Evolutionary conservation across 306 rosid species (phyloP).

Genomic region (Rosa lucieae): DNA sequence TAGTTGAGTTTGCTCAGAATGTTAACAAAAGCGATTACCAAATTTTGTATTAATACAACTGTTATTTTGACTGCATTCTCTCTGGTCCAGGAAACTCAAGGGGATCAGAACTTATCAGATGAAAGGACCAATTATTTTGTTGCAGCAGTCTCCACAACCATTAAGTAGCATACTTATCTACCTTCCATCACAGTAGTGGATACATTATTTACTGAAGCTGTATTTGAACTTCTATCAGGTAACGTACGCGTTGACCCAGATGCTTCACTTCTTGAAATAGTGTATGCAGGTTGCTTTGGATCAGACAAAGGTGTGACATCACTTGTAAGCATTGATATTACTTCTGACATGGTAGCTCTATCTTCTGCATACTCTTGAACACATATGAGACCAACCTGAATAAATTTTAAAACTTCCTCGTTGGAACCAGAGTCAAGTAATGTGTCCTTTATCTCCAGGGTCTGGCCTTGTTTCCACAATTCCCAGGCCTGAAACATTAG

Average conservation of each 20-base stretch:
- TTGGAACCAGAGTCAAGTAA: conserved; percentile 13
- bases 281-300: conserved; percentile 23
- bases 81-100: not conserved
- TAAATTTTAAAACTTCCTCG: conserved; percentile 13
- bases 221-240: not conserved
- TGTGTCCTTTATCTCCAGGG: not conserved
- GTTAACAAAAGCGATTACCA: not conserved
- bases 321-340: conserved; percentile 16
- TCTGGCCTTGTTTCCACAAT: conserved; percentile 13
- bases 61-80: not conserved
- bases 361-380: conserved; percentile 24
- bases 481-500: conserved; percentile 24
- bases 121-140: not conserved
- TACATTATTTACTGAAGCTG: not conserved
- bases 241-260: not conserved
- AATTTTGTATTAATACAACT: too few species aligned
- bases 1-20: too few species aligned
- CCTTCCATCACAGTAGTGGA: conserved; percentile 23
- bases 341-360: conserved; percentile 25
- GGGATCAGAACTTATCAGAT: not conserved
- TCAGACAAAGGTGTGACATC: not conserved
- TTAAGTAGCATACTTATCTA: not conserved
- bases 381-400: conserved; percentile 26
- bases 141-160: not conserved
- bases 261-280: conserved; percentile 8